These are phyloP conservation scores for Metschnikowia orientalis DNA, from an alignment of 805 yeast species.

Conservation along the genomic window DNA sequence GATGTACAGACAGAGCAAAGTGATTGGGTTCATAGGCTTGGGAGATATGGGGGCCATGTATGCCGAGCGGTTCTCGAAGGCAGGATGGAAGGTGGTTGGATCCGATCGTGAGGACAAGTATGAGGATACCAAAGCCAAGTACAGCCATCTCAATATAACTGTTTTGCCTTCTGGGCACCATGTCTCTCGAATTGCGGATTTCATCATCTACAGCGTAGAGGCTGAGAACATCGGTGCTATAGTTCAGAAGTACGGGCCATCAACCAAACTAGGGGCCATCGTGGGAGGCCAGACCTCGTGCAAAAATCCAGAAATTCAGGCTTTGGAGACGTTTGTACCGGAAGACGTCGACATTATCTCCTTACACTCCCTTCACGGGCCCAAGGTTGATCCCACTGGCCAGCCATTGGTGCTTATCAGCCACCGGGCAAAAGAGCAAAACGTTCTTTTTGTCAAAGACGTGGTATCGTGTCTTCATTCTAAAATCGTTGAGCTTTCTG, in stretches of 20 bases:
- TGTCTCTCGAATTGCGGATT: slow-evolving; percentile 79
- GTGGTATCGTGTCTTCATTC: slow-evolving; percentile 73
- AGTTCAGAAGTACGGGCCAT: slow-evolving; percentile 75
- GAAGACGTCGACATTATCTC: slow-evolving; percentile 77
- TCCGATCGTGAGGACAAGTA: slow-evolving; percentile 75
- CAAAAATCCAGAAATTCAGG: slow-evolving; percentile 82
- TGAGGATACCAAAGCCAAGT: slow-evolving; percentile 41
- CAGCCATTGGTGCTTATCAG: slow-evolving; percentile 88
- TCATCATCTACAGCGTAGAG: slow-evolving; percentile 85
- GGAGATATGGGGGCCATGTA: slow-evolving; percentile 96
- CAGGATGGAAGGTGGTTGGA: slow-evolving; percentile 88
- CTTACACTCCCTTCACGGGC: slow-evolving; percentile 93
- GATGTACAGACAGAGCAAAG: slow-evolving; percentile 31
- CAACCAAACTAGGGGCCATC: slow-evolving; percentile 79
- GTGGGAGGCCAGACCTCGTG: slow-evolving; percentile 99
- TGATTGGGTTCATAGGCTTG: slow-evolving; percentile 87
- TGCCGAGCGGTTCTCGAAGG: slow-evolving; percentile 69
- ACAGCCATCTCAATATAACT: slow-evolving; percentile 42
- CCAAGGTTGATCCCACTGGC: slow-evolving; percentile 80
- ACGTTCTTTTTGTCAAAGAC: slow-evolving; percentile 56
- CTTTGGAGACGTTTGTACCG: slow-evolving; percentile 76
- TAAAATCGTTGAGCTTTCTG: slow-evolving; percentile 69
- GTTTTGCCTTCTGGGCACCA: slow-evolving; percentile 75
- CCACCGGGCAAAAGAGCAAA: slow-evolving; percentile 59
- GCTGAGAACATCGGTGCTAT: slow-evolving; percentile 78